Evolutionary conservation across 805 yeast species (phyloP).

Genomic region (Starmerella kuoi): DNA sequence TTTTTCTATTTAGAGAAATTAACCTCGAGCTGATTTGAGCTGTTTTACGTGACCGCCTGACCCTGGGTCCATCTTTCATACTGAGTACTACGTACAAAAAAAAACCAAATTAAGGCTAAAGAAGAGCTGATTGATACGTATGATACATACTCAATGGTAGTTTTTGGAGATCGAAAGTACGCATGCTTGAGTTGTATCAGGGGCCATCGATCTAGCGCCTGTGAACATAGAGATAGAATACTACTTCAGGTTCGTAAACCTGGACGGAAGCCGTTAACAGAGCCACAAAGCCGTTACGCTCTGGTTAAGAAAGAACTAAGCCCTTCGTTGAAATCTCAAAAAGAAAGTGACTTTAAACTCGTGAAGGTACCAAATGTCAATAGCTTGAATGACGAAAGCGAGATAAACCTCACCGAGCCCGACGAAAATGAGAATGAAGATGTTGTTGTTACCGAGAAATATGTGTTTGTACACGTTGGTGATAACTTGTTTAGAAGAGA

Average conservation of each 20-base stretch:
- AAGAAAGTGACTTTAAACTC: constrained; percentile 1
- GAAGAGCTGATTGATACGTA: too few species aligned
- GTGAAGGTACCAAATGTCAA: constrained; percentile 7
- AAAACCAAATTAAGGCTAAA: too few species aligned
- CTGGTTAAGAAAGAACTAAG: constrained; percentile 10
- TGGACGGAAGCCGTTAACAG: constrained; percentile 46
- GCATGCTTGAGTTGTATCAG: constrained; percentile 50
- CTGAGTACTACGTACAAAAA: too few species aligned
- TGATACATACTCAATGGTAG: constrained; percentile 12
- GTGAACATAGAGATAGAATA: constrained; percentile 70
- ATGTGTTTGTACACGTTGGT: constrained; percentile 28
- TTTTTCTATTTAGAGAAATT: too few species aligned
- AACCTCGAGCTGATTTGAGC: constrained; percentile 3
- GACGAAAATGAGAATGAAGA: constrained; percentile 17
- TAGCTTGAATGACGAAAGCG: neutral
- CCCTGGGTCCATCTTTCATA: too few species aligned
- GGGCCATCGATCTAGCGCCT: constrained; percentile 82
- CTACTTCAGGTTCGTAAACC: constrained; percentile 77
- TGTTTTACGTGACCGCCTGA: neutral
- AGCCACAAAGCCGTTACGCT: constrained; percentile 12
- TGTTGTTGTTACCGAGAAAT: constrained; percentile 20
- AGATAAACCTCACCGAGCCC: neutral
- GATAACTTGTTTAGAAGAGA: constrained; percentile 27
- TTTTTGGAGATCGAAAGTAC: constrained; percentile 20
- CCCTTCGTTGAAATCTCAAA: neutral